Evolutionary conservation across 176 grass and related monocot genomes (phyloP), one percentile per base, ranked within the genome.

Genomic region (Musa troglodytarum): DNA sequence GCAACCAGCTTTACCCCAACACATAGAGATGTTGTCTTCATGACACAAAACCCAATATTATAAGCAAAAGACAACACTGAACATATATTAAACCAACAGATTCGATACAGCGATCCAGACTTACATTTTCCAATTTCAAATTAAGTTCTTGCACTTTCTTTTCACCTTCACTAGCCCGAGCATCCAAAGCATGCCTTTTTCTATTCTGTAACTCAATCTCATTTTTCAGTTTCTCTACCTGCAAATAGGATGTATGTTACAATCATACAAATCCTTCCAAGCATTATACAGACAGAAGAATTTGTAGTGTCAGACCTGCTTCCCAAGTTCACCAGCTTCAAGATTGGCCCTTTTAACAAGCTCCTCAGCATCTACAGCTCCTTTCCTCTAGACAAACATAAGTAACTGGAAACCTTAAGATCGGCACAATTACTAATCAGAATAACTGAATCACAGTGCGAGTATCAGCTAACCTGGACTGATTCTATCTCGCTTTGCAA

Each of bases 171-270:
- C 73, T 62, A 56, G 82, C 77, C 65, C 71, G 87, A 76, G 83
- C 76, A 59, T 87, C 85, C 75, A 94, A 77, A 57, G 69, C 75
- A 82, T 68, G 66, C 63, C 78, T 91, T 80, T 83, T 89, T 3
- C 1, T 82, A 25, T 84, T 77, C 67, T 94, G 81, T 10, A 74
- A 76, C 53, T 71, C 28, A 17, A 99, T 77, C 68, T 89, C 86
- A 24, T 84, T 89, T 82, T 72, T 91, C 52, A 94, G 82, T 76
- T 79, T 85, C 51, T 84, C 84, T 15, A 86, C 83, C 90, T 99
- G 73, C 23, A 78, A 74, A 76, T 63, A 5, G 14, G 15, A 68
- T 53, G 26, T 70, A 77, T 16, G 82, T 74, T 56, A 74, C 65
- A 23, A 63, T 50, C 56, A 82, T 1, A 25, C 17, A 73, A 75